These are phyloP conservation scores for Aureobasidium subglaciale DNA, from an alignment of 2,329 filamentous ascomycete genomes.

Conservation along the genomic window DNA sequence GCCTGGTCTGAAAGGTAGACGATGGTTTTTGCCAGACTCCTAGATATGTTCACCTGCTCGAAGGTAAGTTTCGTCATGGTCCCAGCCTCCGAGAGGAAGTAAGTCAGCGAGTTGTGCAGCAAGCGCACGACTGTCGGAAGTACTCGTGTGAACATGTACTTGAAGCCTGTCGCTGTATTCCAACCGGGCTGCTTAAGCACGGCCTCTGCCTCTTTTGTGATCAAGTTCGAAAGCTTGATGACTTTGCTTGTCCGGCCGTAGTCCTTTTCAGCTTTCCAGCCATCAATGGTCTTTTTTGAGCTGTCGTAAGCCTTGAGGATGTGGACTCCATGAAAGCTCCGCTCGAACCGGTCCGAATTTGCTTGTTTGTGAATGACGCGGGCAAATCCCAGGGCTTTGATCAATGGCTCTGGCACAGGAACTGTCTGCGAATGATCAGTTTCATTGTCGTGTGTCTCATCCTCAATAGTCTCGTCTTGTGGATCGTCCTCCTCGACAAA, in stretches of 20 bases:
- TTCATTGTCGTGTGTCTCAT: not conserved
- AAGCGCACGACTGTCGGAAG: not conserved
- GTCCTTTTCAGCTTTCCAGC: not conserved
- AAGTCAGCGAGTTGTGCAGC: not conserved
- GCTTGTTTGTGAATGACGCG: not conserved
- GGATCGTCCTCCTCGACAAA: not conserved
- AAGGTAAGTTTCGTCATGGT: not conserved
- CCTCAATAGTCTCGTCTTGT: not conserved
- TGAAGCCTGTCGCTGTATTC: not conserved
- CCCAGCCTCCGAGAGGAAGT: not conserved
- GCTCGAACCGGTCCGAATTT: not conserved
- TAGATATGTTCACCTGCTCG: not conserved
- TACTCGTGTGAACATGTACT: not conserved
- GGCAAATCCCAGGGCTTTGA: not conserved
- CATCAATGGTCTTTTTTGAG: not conserved
- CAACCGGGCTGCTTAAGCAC: not conserved
- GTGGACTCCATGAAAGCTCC: not conserved
- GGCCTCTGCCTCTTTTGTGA: not conserved
- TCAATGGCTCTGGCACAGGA: too few species aligned
- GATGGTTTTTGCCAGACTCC: not conserved
- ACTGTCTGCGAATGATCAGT: not conserved
- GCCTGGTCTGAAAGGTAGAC: not conserved
- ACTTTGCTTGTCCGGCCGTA: not conserved
- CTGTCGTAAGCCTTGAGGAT: not conserved
- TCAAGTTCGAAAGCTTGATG: not conserved